Evolutionary conservation across 106 monocot species (phyloP).

Genomic region (Gastrodia elata): DNA sequence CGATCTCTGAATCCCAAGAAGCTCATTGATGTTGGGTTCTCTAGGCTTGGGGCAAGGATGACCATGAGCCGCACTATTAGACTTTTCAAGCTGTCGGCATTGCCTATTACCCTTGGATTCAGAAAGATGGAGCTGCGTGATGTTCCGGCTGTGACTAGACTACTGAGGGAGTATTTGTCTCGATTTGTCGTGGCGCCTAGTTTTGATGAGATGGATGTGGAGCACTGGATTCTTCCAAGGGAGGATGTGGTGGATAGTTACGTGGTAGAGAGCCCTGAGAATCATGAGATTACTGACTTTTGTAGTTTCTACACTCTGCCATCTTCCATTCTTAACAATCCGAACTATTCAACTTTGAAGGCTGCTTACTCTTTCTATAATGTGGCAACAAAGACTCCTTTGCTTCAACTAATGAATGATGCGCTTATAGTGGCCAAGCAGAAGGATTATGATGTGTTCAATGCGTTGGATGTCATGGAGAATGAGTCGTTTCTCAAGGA

Average conservation of each 20-base stretch:
- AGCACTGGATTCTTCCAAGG: slow-evolving; percentile 65
- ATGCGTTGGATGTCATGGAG: slow-evolving; percentile 74
- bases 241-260: slow-evolving; percentile 69
- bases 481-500: slow-evolving; percentile 76
- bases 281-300: slow-evolving; percentile 69
- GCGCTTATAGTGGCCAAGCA: slow-evolving; percentile 67
- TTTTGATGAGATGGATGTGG: slow-evolving; percentile 65
- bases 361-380: slow-evolving; percentile 78
- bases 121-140: slow-evolving; percentile 73
- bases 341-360: slow-evolving; percentile 54
- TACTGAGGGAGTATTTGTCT: slow-evolving; percentile 44
- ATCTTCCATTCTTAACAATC: slow-evolving; percentile 53
- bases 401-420: slow-evolving; percentile 75
- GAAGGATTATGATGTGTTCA: slow-evolving; percentile 78
- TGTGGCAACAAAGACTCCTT: slow-evolving; percentile 50
- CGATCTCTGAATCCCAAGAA: slow-evolving; percentile 75
- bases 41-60: slow-evolving; percentile 59
- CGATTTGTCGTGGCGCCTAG: slow-evolving; percentile 54
- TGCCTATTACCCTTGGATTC: slow-evolving; percentile 50
- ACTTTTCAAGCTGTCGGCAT: slow-evolving; percentile 57
- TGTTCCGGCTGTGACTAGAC: slow-evolving; percentile 56
- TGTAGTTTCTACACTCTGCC: slow-evolving; percentile 78
- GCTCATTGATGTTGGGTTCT: slow-evolving; percentile 73
- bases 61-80: slow-evolving; percentile 67
- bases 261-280: slow-evolving; percentile 63